Evolutionary conservation across 257 asterid genomes (phyloP).

Genomic region (Knoxia roxburghii): DNA sequence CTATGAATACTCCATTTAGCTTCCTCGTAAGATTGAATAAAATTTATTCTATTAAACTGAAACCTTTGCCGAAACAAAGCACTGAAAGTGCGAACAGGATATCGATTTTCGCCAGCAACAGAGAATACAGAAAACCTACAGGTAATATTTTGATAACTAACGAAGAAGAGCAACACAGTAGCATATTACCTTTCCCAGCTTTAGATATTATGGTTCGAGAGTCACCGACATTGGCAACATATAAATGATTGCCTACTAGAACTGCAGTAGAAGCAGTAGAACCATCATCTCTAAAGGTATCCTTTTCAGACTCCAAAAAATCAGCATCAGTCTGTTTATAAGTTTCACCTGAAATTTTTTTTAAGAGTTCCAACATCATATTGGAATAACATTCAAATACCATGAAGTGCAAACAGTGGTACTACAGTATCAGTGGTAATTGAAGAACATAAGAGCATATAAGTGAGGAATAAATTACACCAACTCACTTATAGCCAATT

Average conservation of each 20-base stretch:
- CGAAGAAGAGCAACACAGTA: neutral
- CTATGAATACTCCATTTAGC: neutral
- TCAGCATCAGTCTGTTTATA: conserved; percentile 77
- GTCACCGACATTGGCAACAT: conserved; percentile 99
- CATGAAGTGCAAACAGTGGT: neutral
- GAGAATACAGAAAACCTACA: neutral
- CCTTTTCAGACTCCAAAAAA: conserved; percentile 87
- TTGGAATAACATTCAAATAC: neutral
- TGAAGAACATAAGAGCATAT: neutral
- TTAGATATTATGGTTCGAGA: conserved; percentile 88
- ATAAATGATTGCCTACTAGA: conserved; percentile 85
- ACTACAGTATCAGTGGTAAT: neutral
- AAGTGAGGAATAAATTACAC: neutral
- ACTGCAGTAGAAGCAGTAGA: conserved; percentile 91
- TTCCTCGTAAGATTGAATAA: neutral
- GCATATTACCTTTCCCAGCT: conserved; percentile 80
- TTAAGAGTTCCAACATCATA: neutral
- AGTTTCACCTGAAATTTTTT: conserved; percentile 60
- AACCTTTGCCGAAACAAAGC: neutral
- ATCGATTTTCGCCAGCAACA: neutral
- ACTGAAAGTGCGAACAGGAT: neutral
- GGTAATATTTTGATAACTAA: neutral
- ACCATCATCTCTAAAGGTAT: conserved; percentile 93
- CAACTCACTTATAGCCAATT: conserved; percentile 88
- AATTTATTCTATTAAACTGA: neutral